Conservation (phyloP, 164 flowering plant genomes). For the Chloranthus sessilifolius region DNA sequence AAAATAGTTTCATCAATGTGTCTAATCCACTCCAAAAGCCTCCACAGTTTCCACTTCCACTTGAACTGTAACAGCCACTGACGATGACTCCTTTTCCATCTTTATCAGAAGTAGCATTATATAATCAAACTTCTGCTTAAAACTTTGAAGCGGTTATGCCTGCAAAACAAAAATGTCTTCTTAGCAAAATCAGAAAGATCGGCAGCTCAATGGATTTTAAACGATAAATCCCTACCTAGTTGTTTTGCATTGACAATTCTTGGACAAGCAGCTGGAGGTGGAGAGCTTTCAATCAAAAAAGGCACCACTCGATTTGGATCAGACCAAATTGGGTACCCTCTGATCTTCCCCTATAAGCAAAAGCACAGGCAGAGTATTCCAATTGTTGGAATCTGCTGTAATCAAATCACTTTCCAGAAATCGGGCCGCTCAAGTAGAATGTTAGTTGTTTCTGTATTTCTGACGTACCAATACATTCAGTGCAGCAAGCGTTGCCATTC, state of each 20-base stretch:
- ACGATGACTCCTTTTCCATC: too few species aligned
- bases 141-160: conserved; percentile 41
- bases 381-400: background rate
- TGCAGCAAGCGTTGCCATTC: conserved; percentile 98
- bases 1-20: too few species aligned
- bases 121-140: conserved; percentile 8
- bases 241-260: conserved; percentile 89
- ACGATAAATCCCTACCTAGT: conserved; percentile 37
- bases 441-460: background rate
- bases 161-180: conserved; percentile 8
- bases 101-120: too few species aligned
- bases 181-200: background rate
- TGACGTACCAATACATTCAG: conserved; percentile 77
- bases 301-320: conserved; percentile 77
- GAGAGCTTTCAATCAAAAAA: conserved; percentile 69
- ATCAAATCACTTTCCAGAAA: background rate
- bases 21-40: too few species aligned
- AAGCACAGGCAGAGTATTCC: background rate
- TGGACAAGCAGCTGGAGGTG: conserved; percentile 86
- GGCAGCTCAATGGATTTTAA: background rate
- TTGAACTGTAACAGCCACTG: too few species aligned
- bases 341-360: conserved; percentile 69
- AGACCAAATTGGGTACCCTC: conserved; percentile 87
- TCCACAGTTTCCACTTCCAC: too few species aligned
- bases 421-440: background rate